Base-by-base conservation (phyloP, 805 yeast genomes). In the Saturnispora besseyi region DNA sequence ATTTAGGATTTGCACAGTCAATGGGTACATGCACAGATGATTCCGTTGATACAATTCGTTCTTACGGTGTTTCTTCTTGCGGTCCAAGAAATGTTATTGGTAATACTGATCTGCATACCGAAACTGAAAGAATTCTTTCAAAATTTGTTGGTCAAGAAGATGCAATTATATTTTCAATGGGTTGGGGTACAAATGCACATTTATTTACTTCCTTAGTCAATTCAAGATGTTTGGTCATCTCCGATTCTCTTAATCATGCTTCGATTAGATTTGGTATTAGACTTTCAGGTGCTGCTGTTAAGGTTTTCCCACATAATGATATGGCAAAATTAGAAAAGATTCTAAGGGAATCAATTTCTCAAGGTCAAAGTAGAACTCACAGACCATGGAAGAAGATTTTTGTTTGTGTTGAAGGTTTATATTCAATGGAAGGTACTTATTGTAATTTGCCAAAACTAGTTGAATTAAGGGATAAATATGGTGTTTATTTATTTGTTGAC, bases 1-100 rank as follows among this genome's bases (percentile, higher is more conserved):
- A 93, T 66, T 75, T 93, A 53, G 99, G 99, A 1, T 93, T 93
- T 69, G 99, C 96, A 22, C 98, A 93, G 69, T 84, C 95, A 48
- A 83, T 81, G 55, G 99, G 99, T 53, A 75, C 73, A 49, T 93
- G 99, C 68, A 88, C 97, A 2, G 89, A 84, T 53, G 75, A 75
- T 46, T 84, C 96, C 8, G 71, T 85, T 55, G 70, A 76, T 38
- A 64, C 78, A 36, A 75, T 87, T 40, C 71, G 76, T n/a, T 69
- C 78, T 44, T 80, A 82, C 59, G 98, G 98, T 47, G 73, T 88
- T 40, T 76, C 89, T 9, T 75, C 83, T 2, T 82, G 91, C 55
- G 90, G 95, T 41, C 80, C 97, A 41, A 77, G 95, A 61, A 72
- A 78, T 53, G 67, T 74, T 41, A 74, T 79, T 48, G 99, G 98